Conservation (phyloP, 139 green algal species). For the Trebouxia sp. region DNA sequence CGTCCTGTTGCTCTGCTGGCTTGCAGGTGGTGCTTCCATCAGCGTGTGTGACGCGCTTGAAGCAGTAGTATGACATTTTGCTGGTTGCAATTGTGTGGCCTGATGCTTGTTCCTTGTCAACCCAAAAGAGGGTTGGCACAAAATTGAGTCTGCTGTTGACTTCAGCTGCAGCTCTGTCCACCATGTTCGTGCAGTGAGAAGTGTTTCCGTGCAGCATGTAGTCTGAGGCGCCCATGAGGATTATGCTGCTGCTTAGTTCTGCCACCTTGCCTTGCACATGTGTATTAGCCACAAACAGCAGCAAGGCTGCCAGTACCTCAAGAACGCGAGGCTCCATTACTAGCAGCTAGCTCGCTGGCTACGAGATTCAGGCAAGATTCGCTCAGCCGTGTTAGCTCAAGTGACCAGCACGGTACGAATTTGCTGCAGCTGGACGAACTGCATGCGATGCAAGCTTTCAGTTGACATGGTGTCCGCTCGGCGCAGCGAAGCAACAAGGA, state of each 20-base stretch:
- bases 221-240: background rate
- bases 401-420: too few species aligned
- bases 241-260: background rate
- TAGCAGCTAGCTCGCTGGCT: too few species aligned
- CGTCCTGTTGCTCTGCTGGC: background rate
- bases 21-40: background rate
- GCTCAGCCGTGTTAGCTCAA: too few species aligned
- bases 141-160: conserved; percentile 11
- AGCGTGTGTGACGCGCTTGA: background rate
- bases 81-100: background rate
- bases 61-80: background rate
- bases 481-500: too few species aligned
- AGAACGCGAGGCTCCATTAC: too few species aligned
- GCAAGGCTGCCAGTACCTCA: background rate
- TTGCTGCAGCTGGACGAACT: too few species aligned
- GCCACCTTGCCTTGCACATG: background rate
- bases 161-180: background rate
- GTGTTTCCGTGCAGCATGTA: background rate
- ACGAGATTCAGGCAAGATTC: too few species aligned
- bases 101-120: background rate
- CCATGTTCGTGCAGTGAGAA: background rate
- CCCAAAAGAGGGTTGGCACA: background rate
- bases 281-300: background rate
- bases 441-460: too few species aligned
- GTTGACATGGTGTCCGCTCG: too few species aligned